A percentile compares a stretch with the other conserved stretches of the same genome.
phyloP scores from a whole-genome alignment of 1,284 basidiomycete genomes.

The Pholiota adiposa region DNA sequence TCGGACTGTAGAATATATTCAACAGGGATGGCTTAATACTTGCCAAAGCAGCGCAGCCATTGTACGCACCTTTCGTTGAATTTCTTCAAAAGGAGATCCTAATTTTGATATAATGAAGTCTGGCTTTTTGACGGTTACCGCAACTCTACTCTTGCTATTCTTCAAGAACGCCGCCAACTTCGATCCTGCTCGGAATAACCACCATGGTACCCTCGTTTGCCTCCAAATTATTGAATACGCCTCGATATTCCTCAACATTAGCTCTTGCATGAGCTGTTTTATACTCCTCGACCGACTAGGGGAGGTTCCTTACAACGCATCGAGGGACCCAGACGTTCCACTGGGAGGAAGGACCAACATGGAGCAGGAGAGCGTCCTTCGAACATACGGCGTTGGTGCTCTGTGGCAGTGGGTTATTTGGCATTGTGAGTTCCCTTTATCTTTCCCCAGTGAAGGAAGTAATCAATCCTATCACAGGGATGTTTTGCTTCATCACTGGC shows the following conservation, averaged over 20 bases:
- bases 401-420: conserved; percentile 25
- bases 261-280: conserved; percentile 24
- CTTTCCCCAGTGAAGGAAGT: not conserved
- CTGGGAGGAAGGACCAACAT: conserved; percentile 11
- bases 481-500: conserved; percentile 23
- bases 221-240: conserved; percentile 20
- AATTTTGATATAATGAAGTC: conserved; percentile 18
- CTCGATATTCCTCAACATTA: conserved; percentile 26
- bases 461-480: conserved; percentile 18
- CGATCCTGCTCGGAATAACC: not conserved
- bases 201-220: not conserved
- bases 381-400: conserved; percentile 21
- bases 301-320: conserved; percentile 23
- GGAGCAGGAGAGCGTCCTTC: conserved; percentile 18
- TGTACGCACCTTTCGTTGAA: not conserved
- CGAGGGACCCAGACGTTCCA: conserved; percentile 14
- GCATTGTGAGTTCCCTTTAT: conserved; percentile 21
- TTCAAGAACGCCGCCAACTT: conserved; percentile 14
- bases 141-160: conserved; percentile 21
- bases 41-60: conserved; percentile 5
- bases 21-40: conserved; percentile 5
- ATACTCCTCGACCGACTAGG: conserved; percentile 26
- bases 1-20: conserved; percentile 5
- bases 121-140: conserved; percentile 20
- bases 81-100: not conserved